Base-by-base conservation (phyloP, 1,139 yeast species). In the Zygoascus meyerae region DNA sequence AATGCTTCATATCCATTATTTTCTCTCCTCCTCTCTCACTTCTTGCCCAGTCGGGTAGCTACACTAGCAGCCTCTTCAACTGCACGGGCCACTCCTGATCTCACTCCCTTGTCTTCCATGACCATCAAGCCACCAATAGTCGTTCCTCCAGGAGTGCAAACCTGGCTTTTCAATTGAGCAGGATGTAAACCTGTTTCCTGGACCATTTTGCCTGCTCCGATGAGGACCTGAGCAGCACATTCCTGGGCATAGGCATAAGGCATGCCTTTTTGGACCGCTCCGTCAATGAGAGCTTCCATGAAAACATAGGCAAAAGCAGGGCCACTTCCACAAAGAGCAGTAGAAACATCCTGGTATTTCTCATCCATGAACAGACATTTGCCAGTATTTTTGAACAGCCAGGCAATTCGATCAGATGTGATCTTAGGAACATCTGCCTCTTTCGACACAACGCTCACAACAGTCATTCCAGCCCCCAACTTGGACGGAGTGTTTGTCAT, bases 401-500 rank as follows among this genome's bases (percentile, higher is more conserved):
- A 63, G 57, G 79, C 78, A 46, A 74, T 62, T 46, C 74, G 70
- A 10, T 79, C 78, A n/a, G 86, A 72, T 55, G 83, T 80, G 2
- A 92, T 47, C 21, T 56, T 51, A 5, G 46, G 48, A 26, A 56
- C 57, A 9, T 44, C 42, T 7, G 10, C 26, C 9, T 15, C 29
- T 14, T 12, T 35, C 8, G 39, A 15, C 12, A 17, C 32, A 54
- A 66, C 58, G 35, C 71, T 78, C 18, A 92, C 81, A 18, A 87
- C 90, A 7, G 97, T 96, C 75, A 94, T 87, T 45, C 97, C 98
- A 60, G 82, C 79, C 6, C 97, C 96, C 65, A 70, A 66, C 65
- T 83, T 85, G 37, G 97, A 95, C 3, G 98, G 97, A 0, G 98
- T 92, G 67, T 92, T 92, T 50, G 98, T 92, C 95, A 94, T 90